Evolutionary conservation across 768 basidiomycete species (phyloP).

Genomic region (Boletus tomentosulus): DNA sequence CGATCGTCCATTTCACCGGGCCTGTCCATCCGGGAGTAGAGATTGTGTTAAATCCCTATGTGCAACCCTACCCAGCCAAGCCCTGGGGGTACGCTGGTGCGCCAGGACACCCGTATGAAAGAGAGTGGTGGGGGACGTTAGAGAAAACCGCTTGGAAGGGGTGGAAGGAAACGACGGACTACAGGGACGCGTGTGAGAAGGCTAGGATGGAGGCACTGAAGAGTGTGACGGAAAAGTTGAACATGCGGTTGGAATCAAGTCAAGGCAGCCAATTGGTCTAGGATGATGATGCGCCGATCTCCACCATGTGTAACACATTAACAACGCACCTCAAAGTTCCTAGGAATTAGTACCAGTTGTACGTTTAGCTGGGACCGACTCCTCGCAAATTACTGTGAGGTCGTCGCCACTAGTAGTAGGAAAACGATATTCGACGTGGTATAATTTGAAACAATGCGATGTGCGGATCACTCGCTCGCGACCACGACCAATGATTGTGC

Average conservation of each 20-base stretch:
- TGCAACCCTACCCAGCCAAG: constrained; percentile 52
- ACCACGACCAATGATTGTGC: too few species aligned
- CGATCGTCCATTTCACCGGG: constrained; percentile 57
- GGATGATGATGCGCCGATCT: too few species aligned
- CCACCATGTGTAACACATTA: neutral
- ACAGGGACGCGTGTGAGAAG: constrained; percentile 14
- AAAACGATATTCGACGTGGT: too few species aligned
- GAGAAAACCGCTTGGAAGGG: constrained; percentile 44
- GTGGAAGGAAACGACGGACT: constrained; percentile 24
- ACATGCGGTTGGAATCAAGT: constrained; percentile 1
- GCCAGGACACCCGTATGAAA: constrained; percentile 46
- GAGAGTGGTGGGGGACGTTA: constrained; percentile 44
- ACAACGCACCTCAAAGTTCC: neutral
- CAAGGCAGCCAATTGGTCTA: neutral
- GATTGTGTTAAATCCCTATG: constrained; percentile 45
- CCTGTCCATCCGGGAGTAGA: constrained; percentile 45
- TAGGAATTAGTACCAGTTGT: neutral
- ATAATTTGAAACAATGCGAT: too few species aligned
- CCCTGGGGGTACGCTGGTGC: constrained; percentile 56
- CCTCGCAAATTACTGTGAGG: too few species aligned
- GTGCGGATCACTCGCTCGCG: too few species aligned
- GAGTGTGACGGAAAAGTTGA: constrained; percentile 6
- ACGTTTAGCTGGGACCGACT: too few species aligned
- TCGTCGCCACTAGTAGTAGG: too few species aligned
- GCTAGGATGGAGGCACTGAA: constrained; percentile 10